Evolutionary conservation across 2,329 filamentous ascomycete species (phyloP), one percentile per base, ranked within the genome.

Genomic region (Penicillium sp.): DNA sequence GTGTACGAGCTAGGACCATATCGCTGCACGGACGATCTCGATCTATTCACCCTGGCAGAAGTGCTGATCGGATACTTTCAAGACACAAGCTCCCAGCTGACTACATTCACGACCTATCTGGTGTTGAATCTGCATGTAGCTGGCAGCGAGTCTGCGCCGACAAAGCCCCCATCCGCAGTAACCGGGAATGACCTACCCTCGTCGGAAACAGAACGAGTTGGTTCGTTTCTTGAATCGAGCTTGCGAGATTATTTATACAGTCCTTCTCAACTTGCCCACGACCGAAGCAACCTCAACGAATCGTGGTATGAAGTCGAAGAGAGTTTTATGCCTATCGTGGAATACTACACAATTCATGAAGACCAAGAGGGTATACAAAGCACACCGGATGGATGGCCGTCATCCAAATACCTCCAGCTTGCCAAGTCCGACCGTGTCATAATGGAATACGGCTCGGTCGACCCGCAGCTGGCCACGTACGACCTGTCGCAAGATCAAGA

Each of bases 361-460:
- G 59, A 71, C 36, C 43, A 59, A 10, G 58, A 68, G 3, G 71
- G 74, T 16, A 57, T 50, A n/a, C 69, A 70, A 31, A 74, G 74
- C 18, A 86, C 83, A 0, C 63, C 74, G 0, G 76, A 84, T 67
- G 85, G 85, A 10, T 88, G 85, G 85, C 85, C 85, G 0, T 80
- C 78, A n/a, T 79, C 82, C 57, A 75, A 77, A 18, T 84, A 78
- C 57, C 67, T 86, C 30, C 81, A 84, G 57, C 75, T 85, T 40
- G 71, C 74, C 2, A 70, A 76, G 42, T 74, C 75, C n/a, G 77
- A 77, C 56, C 74, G 84, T 28, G 58, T 87, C 2, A 61, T 87
- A 2, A 65, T 81, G 8, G 76, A 77, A 33, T 84, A 81, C 63
- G 83, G 83, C 1, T 71, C 64, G 0, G 65, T 86, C 5, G 83